Base-by-base conservation (phyloP, 148 eudicot species). In the Silene latifolia region DNA sequence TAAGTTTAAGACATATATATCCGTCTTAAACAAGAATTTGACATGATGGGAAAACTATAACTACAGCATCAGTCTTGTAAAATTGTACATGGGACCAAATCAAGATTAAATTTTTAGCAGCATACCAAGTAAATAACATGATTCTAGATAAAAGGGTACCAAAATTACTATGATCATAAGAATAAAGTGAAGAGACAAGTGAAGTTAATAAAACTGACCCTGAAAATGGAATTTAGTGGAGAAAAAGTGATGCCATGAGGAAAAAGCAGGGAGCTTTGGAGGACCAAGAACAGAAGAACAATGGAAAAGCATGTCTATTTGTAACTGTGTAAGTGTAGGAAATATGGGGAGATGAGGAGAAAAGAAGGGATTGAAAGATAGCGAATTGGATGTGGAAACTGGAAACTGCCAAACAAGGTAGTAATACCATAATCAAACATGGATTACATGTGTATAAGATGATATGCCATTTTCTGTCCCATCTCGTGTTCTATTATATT, bases 281-380 rank as follows among this genome's bases (percentile, higher is more conserved):
- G 77, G 81, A 67, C 79, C 61, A 47, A 84, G 66, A 3, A 78
- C 59, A 27, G 79, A 73, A 67, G 75, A 84, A 67, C 85, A 78
- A n/a, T 66, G 80, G 59, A 72, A 61, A 44, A 71, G 69, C 85
- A 78, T 81, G 25, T 82, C 63, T 85, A 79, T 81, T 17, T 32
- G 35, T 2, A 47, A 47, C n/a, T n/a, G 17, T 75, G 32, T 11
- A 58, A 42, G 0, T 63, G n/a, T n/a, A 48, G 62, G 32, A 48
- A 54, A 54, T 10, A n/a, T 17, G 32, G 24, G 1, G 15, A 23
- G 14, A 3, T 25, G 24, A 4, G 64, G 56, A 57, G 8, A 25
- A 19, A 17, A 32, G n/a, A 17, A 17, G 35, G 14, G 69, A 19
- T 59, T 9, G 35, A 60, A 24, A 58, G 77, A 54, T 39, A 63